Conservation (phyloP, 176 grass and related monocot species). For the Saccharum officinarum region DNA sequence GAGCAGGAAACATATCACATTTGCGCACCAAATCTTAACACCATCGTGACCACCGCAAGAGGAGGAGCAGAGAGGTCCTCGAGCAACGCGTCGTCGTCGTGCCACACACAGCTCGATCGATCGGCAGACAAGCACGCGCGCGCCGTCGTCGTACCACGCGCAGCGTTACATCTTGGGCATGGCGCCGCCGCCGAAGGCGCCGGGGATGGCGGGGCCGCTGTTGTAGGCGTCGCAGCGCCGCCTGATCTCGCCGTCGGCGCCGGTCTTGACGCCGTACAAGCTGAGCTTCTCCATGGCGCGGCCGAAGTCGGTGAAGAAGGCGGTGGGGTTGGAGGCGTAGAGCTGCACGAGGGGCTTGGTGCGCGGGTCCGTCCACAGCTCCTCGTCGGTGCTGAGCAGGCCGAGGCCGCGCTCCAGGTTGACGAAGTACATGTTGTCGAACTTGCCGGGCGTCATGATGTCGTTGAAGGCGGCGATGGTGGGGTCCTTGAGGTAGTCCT, state of each 20-base stretch:
- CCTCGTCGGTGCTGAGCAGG: constrained; percentile 65
- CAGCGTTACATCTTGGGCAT: constrained; percentile 15
- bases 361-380: constrained; percentile 54
- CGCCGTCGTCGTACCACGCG: not conserved
- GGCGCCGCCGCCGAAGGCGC: no score
- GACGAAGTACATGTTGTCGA: constrained; percentile 84
- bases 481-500: constrained; percentile 47
- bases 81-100: not conserved
- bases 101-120: no score
- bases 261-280: constrained; percentile 56
- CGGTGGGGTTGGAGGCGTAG: constrained; percentile 62
- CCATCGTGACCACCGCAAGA: not conserved
- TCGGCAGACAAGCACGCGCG: no score
- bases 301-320: constrained; percentile 74
- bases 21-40: not conserved
- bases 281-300: constrained; percentile 87
- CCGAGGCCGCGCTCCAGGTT: constrained; percentile 73
- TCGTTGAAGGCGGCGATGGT: constrained; percentile 71
- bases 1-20: constrained; percentile 18
- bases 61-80: not conserved
- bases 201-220: constrained; percentile 22
- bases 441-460: constrained; percentile 75
- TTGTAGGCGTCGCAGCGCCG: constrained; percentile 79
- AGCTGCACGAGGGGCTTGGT: constrained; percentile 67
- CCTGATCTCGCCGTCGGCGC: constrained; percentile 66